Conservation (phyloP, 2,329 filamentous ascomycete species). For the Venturia pyrina region DNA sequence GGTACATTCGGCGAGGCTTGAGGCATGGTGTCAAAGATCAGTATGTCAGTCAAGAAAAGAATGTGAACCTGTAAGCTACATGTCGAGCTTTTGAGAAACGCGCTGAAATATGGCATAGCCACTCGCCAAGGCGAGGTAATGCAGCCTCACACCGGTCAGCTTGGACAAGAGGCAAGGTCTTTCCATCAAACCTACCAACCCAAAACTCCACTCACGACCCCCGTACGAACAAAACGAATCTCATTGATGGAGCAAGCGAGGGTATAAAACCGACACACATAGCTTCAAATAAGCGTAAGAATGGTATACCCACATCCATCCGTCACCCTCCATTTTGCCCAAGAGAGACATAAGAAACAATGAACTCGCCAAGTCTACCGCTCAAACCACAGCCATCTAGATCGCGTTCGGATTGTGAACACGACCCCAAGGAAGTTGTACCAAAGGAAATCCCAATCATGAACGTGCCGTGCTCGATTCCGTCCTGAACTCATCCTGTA, state of each 20-base stretch:
- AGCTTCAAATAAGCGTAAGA: neutral
- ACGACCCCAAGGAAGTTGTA: neutral
- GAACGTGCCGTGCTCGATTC: neutral
- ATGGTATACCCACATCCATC: neutral
- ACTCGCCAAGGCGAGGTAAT: no score
- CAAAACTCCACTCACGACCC: no score
- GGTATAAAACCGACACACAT: neutral
- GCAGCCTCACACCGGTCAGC: no score
- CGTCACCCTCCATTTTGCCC: neutral
- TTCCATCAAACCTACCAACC: no score
- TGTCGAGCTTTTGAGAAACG: no score
- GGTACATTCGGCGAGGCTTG: no score
- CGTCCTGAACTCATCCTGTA: neutral
- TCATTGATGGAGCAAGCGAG: neutral
- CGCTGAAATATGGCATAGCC: no score
- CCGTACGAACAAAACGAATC: neutral
- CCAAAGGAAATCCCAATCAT: neutral
- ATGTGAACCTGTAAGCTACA: no score
- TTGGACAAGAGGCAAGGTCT: no score
- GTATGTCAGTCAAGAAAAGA: no score
- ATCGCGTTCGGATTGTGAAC: neutral
- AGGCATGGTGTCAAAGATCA: no score
- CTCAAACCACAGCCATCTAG: neutral
- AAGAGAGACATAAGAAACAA: neutral
- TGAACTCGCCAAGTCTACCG: neutral